Evolutionary conservation across 495 filamentous ascomycete genomes (phyloP).

Genomic region (Cenococcum geophilum): DNA sequence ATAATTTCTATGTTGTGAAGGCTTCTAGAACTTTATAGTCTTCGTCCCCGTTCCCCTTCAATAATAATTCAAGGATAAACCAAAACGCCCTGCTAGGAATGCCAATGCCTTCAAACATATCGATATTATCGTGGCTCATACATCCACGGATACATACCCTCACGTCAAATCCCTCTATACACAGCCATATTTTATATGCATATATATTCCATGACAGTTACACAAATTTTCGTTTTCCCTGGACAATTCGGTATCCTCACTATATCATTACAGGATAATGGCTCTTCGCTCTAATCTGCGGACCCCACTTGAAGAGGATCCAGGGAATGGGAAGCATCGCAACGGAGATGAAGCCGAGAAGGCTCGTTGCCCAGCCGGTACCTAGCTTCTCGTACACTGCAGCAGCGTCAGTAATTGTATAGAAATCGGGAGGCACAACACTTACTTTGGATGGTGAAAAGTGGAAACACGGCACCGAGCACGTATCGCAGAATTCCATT

Average conservation of each 20-base stretch:
- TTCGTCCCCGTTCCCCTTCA: too few relatives aligned
- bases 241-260: not conserved
- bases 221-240: too few relatives aligned
- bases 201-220: too few relatives aligned
- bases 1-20: too few relatives aligned
- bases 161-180: too few relatives aligned
- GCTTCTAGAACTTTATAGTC: too few relatives aligned
- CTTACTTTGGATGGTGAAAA: constrained; percentile 46
- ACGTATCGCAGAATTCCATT: constrained; percentile 60
- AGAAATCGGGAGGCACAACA: not conserved
- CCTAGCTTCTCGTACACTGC: constrained; percentile 40
- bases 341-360: constrained; percentile 42
- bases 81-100: too few relatives aligned
- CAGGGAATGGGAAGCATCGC: constrained; percentile 42
- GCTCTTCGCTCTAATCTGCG: constrained; percentile 32
- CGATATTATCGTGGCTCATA: too few relatives aligned
- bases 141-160: too few relatives aligned
- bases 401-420: not conserved
- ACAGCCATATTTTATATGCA: too few relatives aligned
- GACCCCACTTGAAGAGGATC: constrained; percentile 39
- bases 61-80: too few relatives aligned
- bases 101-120: too few relatives aligned
- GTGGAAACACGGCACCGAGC: constrained; percentile 58
- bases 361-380: constrained; percentile 41
- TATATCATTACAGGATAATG: constrained; percentile 10